phyloP scores from a whole-genome alignment of 345 rosid genomes.

The Citrus sp. region DNA sequence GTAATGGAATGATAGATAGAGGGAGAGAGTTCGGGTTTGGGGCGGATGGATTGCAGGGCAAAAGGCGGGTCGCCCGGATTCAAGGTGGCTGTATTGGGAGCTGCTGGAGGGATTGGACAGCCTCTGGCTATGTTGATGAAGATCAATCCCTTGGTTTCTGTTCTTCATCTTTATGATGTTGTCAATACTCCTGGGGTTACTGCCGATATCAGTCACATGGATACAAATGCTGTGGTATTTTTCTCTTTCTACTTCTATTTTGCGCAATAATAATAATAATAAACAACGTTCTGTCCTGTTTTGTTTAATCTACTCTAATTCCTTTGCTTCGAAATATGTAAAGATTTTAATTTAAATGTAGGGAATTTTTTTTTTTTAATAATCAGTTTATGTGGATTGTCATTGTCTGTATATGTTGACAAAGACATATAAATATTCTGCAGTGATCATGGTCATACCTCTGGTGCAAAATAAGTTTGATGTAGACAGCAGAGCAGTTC shows the following conservation, averaged over 20 bases:
- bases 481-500: background rate
- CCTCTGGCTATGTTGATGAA: slow-evolving; percentile 93
- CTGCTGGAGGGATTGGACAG: slow-evolving; percentile 98
- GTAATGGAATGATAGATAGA: slow-evolving; percentile 30
- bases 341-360: background rate
- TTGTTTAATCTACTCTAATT: background rate
- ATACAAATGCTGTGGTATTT: slow-evolving; percentile 85
- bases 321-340: background rate
- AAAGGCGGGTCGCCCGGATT: slow-evolving; percentile 88
- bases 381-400: background rate
- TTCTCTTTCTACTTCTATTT: background rate
- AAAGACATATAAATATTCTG: background rate
- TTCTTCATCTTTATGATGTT: slow-evolving; percentile 94
- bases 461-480: background rate
- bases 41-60: slow-evolving; percentile 61
- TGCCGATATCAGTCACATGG: slow-evolving; percentile 97
- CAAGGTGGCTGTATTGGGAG: slow-evolving; percentile 91
- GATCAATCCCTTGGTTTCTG: slow-evolving; percentile 88
- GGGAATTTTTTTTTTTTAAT: background rate
- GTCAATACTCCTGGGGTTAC: slow-evolving; percentile 93
- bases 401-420: background rate
- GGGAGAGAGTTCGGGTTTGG: slow-evolving; percentile 38
- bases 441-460: background rate
- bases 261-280: too few species aligned
- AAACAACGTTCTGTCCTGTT: background rate